Base-by-base conservation (phyloP, 1,139 yeast species). In the Lizanozyma gosingica region DNA sequence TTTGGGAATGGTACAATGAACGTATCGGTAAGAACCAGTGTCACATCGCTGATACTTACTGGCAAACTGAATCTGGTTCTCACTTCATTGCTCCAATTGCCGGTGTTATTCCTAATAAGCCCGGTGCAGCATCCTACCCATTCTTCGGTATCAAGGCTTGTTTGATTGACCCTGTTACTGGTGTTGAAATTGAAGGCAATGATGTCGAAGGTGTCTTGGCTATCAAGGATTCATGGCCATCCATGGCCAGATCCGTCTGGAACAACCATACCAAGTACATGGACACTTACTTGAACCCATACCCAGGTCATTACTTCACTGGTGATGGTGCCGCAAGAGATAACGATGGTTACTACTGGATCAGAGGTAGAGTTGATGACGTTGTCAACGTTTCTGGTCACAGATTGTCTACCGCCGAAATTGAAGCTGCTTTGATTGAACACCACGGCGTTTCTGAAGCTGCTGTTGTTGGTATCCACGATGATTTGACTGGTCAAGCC, bases 241-340 rank as follows among this genome's bases (percentile, higher is more conserved):
- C 97, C 17, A 87, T 92, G 92, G 96, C 97, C 38, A 83, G 98
- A 69, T 76, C 97, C 33, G 95, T 92, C 47, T 88, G 87, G 83
- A 83, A 80, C 56, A 87, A 92, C 67, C 96, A 92, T 67, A 70
- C 73, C 50, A 82, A 95, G 63, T 92, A 78, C 71, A 71, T 88
- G 71, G 97, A 90, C 55, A 92, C 97, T 41, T 92, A 92, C 67
- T 73, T 92, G 64, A 83, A 83, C 53, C 97, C 97, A 45, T 92
- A 90, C 73, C 95, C 96, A 46, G 97, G 97, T 43, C 83, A 76
- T 69, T 92, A 92, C 71, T 92, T 92, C 73, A 90, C 97, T 17
- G 98, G 98, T 57, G 98, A 92, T 63, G 97, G 97, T 65, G 97
- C 97, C 41, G 97, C 95, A 43, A 81, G 97, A 65, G 98, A 92